A percentile compares a stretch with the other conserved stretches of the same genome.
phyloP scores from a whole-genome alignment of 495 filamentous ascomycete species.

The Parathielavia appendiculata region DNA sequence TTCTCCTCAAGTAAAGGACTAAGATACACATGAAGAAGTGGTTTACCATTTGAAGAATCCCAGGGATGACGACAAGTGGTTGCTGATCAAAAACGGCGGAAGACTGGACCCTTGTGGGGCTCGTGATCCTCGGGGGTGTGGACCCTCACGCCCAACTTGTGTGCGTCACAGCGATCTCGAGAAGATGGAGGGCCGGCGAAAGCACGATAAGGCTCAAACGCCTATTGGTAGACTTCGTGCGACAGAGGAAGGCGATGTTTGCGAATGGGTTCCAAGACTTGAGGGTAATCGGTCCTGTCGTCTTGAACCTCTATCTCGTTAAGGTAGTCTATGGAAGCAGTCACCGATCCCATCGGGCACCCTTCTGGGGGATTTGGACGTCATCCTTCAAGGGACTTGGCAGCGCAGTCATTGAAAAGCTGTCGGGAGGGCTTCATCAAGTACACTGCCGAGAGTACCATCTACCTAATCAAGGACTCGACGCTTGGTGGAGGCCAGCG shows the following conservation, averaged over 20 bases:
- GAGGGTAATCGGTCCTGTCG: too few relatives aligned
- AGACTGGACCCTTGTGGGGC: too few relatives aligned
- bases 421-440: too few relatives aligned
- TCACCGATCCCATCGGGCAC: constrained; percentile 4
- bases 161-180: neutral
- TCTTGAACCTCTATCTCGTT: neutral
- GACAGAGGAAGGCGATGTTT: too few relatives aligned
- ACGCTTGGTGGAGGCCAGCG: neutral
- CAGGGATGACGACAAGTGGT: neutral
- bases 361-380: neutral
- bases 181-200: neutral
- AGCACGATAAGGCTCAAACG: neutral
- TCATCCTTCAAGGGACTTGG: constrained; percentile 8
- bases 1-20: too few relatives aligned
- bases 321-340: neutral
- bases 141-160: neutral
- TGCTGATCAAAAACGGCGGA: neutral
- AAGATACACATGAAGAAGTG: too few relatives aligned
- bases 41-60: too few relatives aligned
- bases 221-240: too few relatives aligned
- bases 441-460: neutral
- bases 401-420: neutral
- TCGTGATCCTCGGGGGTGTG: neutral
- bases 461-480: neutral
- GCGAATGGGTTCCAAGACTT: too few relatives aligned